Evolutionary conservation across 2,329 filamentous ascomycete species (phyloP), one percentile per base, ranked within the genome.

Genomic region (Aspergillus neoniger): DNA sequence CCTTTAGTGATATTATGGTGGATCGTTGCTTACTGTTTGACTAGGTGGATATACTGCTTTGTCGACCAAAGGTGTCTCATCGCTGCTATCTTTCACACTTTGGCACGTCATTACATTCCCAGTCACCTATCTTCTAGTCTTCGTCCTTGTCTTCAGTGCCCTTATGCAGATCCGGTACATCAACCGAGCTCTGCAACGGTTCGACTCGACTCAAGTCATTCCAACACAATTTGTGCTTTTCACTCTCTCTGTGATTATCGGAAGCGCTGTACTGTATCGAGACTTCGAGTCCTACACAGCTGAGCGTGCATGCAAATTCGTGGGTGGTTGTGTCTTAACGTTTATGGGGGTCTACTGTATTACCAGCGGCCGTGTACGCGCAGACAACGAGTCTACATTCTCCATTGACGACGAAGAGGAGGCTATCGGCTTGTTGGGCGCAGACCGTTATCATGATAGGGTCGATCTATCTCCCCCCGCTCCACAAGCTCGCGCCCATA

Each of bases 331-430:
- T 76, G 82, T 91, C 4, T 79, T 99, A 65, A 99, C 95, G 0
- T 99, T 99, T 75, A 88, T 94, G 61, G 95, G 95, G 9, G 95
- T 99, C n/a, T 98, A 95, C 77, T 85, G 97, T 67, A 97, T 99
- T 71, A 98, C 95, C 1, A 96, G 90, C 70, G 92, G 92, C 57
- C 85, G 93, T 67, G 80, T 85, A 54, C 79, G 76, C 14, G 78
- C 82, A 10, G 84, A 77, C 28, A 85, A 87, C 48, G 85, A 85
- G 38, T 80, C 86, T 15, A 86, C 89, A 64, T 88, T 88, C 67
- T 86, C 84, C 12, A 88, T 89, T 54, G 83, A 85, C 39, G 81
- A 85, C 44, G 87, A 89, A 69, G 87, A 89, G 70, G 83, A 82
- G 65, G 78, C 71, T 51, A 79, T 78, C 69, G 76, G 75, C 56